Conservation (phyloP, 2,329 filamentous ascomycete genomes). For the Beauveria asiatica region DNA sequence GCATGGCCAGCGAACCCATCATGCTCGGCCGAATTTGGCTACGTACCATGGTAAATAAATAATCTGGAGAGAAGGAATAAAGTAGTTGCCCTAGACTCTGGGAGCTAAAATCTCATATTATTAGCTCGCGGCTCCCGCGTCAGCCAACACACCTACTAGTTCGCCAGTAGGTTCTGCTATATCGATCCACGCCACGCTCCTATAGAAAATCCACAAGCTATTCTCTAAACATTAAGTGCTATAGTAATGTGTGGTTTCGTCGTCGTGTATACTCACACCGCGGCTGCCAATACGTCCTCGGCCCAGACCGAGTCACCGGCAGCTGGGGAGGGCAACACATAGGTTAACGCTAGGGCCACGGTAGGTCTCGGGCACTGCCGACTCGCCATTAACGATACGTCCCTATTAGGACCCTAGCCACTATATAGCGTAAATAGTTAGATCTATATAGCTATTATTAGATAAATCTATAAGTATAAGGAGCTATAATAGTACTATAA, state of each 20-base stretch:
- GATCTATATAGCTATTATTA: no score
- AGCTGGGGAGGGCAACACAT: no score
- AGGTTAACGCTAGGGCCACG: no score
- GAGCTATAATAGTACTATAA: no score
- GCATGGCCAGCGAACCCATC: neutral
- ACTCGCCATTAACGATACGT: no score
- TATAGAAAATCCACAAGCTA: neutral
- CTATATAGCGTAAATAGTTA: no score
- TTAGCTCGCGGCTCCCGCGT: neutral
- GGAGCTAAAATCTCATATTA: neutral
- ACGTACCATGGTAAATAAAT: neutral
- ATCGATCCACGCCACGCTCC: neutral
- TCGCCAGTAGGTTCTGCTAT: neutral
- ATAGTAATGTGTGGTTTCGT: neutral
- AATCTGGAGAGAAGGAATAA: neutral
- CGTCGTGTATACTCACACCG: neutral
- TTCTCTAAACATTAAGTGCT: neutral
- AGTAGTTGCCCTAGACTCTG: neutral
- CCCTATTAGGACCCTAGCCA: no score
- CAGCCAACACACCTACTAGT: neutral
- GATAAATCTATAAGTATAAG: no score
- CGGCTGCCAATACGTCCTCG: no score
- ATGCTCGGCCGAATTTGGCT: no score
- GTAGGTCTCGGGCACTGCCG: no score
- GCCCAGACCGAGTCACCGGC: no score